phyloP scores from a whole-genome alignment of 208 protist genomes.

The Leishmania major region DNA sequence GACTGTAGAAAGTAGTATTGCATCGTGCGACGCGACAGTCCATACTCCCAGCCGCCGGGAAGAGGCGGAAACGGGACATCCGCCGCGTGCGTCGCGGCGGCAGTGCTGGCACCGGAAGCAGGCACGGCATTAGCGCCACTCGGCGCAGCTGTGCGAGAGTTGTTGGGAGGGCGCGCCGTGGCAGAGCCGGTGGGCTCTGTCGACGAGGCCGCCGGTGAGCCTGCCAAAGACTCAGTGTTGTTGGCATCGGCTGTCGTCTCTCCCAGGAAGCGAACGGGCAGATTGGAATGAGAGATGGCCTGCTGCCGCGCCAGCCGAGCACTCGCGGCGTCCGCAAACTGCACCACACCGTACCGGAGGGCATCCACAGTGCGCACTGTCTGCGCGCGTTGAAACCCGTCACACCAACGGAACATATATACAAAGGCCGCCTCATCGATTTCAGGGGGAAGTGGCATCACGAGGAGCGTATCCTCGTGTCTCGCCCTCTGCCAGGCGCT shows the following conservation, averaged over 20 bases:
- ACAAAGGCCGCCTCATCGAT: slow-evolving; percentile 32
- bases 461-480: slow-evolving; percentile 16
- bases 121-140: background rate
- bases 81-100: slow-evolving; percentile 13
- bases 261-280: slow-evolving; percentile 16
- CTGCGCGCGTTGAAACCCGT: slow-evolving; percentile 31
- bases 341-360: slow-evolving; percentile 33
- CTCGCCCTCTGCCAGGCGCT: slow-evolving; percentile 21
- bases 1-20: slow-evolving; percentile 39
- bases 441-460: slow-evolving; percentile 21
- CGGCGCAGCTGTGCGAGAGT: background rate
- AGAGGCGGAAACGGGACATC: slow-evolving; percentile 31
- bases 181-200: background rate
- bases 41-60: slow-evolving; percentile 33
- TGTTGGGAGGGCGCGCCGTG: background rate
- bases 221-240: background rate
- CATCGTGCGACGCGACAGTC: slow-evolving; percentile 34
- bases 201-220: no score
- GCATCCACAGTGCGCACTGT: slow-evolving; percentile 28
- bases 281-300: slow-evolving; percentile 6
- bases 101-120: background rate
- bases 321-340: slow-evolving; percentile 16
- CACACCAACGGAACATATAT: slow-evolving; percentile 36
- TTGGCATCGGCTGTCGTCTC: background rate
- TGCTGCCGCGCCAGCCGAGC: slow-evolving; percentile 24